These are phyloP conservation scores for Sparassis latifolia DNA, from an alignment of 1,284 basidiomycete genomes.

Conservation along the genomic window DNA sequence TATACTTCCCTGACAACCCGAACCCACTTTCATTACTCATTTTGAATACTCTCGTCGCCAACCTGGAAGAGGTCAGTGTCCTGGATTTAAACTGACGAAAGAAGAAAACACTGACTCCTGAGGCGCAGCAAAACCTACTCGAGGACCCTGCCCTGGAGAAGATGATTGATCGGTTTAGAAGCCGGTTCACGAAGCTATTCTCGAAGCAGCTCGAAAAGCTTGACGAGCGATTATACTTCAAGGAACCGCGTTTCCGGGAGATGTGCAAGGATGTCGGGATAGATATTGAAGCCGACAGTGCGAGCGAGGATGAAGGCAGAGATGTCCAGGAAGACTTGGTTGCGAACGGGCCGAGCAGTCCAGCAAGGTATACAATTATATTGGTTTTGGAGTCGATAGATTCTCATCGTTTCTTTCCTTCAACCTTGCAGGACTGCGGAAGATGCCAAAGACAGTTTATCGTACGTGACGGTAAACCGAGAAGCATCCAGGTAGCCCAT, in stretches of 20 bases:
- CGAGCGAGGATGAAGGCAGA: too few relatives aligned
- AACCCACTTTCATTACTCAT: conserved; percentile 3
- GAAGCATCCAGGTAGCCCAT: too few relatives aligned
- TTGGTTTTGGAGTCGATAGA: too few relatives aligned
- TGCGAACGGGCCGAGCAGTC: too few relatives aligned
- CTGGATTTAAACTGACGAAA: conserved; percentile 1
- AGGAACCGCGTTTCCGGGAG: background rate
- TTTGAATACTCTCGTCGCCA: conserved; percentile 2
- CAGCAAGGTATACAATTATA: too few relatives aligned
- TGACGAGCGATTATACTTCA: background rate
- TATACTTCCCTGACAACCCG: conserved; percentile 57
- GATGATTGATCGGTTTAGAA: conserved; percentile 4
- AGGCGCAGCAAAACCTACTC: background rate
- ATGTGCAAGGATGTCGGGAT: background rate
- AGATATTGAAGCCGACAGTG: background rate
- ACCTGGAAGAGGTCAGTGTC: conserved; percentile 1
- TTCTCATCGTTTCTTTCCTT: too few relatives aligned
- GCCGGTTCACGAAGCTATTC: conserved; percentile 7
- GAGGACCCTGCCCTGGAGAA: conserved; percentile 8
- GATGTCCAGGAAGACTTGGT: too few relatives aligned
- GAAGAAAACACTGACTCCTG: background rate
- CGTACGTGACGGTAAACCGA: too few relatives aligned
- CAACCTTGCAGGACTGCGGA: too few relatives aligned
- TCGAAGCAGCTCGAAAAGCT: background rate
- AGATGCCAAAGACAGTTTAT: too few relatives aligned